phyloP scores from a whole-genome alignment of 2,329 filamentous ascomycete genomes.

The Aspergillus sp. region DNA sequence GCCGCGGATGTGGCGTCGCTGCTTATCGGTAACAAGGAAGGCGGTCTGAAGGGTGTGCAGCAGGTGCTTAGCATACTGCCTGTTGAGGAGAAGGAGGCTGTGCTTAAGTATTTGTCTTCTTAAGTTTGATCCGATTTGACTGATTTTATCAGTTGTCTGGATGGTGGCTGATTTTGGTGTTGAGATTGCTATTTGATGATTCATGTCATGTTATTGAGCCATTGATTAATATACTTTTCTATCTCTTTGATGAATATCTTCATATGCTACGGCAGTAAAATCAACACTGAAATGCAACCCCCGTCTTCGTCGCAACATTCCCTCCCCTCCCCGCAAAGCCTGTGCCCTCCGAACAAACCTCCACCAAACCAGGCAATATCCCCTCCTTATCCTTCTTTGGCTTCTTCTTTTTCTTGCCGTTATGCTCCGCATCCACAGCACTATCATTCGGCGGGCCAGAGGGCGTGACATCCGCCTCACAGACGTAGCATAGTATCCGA shows the following conservation, averaged over 20 bases:
- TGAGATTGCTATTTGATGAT: no score
- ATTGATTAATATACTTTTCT: background rate
- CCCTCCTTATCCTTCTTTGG: conserved; percentile 40
- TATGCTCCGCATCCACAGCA: background rate
- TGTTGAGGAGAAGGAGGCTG: conserved; percentile 77
- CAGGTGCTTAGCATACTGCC: conserved; percentile 81
- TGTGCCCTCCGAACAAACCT: conserved; percentile 78
- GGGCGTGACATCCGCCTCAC: conserved; percentile 67
- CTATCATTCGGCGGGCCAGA: conserved; percentile 22
- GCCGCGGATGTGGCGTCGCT: conserved; percentile 63
- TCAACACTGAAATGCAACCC: conserved; percentile 77
- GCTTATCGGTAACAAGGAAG: conserved; percentile 59
- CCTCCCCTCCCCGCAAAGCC: conserved; percentile 85
- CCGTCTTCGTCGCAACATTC: conserved; percentile 70
- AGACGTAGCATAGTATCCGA: conserved; percentile 71
- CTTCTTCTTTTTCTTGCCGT: conserved; percentile 22
- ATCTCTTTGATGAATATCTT: no score
- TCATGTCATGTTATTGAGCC: no score
- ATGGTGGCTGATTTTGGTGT: no score
- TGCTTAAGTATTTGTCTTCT: conserved; percentile 52
- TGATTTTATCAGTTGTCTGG: no score
- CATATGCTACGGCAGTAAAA: background rate
- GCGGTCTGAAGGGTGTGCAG: conserved; percentile 75
- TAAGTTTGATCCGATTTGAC: background rate
- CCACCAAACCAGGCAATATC: conserved; percentile 65